These are phyloP conservation scores for Penicillium sclerotigenum DNA, from an alignment of 2,329 filamentous ascomycete species.

Conservation along the genomic window DNA sequence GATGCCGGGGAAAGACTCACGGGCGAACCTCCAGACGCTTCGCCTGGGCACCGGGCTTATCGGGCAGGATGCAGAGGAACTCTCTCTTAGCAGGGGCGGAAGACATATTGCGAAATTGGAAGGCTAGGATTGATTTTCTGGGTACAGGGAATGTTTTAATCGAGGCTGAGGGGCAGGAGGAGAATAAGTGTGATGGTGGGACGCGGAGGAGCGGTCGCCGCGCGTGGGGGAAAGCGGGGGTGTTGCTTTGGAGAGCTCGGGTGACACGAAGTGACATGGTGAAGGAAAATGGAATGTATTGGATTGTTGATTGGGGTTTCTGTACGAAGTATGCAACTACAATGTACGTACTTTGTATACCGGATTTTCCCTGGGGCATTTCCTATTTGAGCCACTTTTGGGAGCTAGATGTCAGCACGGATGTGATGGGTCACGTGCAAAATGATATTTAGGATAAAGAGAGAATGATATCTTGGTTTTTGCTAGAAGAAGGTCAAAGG, in stretches of 20 bases:
- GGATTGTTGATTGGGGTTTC: background rate
- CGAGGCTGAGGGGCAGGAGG: background rate
- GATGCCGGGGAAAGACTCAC: slow-evolving; percentile 22
- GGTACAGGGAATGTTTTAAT: background rate
- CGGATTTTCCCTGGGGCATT: background rate
- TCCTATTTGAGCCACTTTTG: background rate
- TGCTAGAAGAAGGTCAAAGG: background rate
- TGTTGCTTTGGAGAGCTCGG: background rate
- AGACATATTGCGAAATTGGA: slow-evolving; percentile 22
- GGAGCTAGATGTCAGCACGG: no score
- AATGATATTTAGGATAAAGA: background rate
- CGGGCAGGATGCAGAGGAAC: slow-evolving; percentile 68
- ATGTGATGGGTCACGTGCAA: background rate
- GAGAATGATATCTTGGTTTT: background rate
- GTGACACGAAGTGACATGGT: background rate
- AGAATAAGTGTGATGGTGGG: slow-evolving; percentile 7
- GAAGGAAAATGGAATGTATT: background rate
- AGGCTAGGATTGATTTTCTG: background rate
- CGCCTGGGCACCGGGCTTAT: slow-evolving; percentile 58
- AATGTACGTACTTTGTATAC: background rate
- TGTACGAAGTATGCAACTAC: background rate
- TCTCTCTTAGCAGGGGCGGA: slow-evolving; percentile 49
- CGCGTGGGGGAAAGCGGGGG: slow-evolving; percentile 24
- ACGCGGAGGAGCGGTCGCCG: slow-evolving; percentile 14
- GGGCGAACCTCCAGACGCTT: slow-evolving; percentile 56